These are phyloP conservation scores for Xylaria telfairii DNA, from an alignment of 495 filamentous ascomycete genomes.

Conservation along the genomic window DNA sequence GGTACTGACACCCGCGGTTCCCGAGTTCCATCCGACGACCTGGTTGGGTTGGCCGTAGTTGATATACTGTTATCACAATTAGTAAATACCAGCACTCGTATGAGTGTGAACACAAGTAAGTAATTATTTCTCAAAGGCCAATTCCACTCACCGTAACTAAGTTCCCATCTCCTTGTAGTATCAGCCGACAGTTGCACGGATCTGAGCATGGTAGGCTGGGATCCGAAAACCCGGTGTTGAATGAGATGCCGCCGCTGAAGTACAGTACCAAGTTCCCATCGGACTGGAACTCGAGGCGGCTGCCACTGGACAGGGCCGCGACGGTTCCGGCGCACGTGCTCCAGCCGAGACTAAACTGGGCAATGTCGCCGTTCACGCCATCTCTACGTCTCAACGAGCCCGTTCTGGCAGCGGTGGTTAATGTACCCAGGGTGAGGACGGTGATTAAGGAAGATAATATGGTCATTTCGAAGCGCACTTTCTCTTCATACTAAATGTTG, in stretches of 20 bases:
- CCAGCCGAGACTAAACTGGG: conserved; percentile 4
- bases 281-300: conserved; percentile 4
- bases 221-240: neutral
- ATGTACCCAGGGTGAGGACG: neutral
- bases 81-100: no score
- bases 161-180: neutral
- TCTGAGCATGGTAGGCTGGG: neutral
- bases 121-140: neutral
- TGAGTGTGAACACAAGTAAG: no score
- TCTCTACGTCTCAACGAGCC: neutral
- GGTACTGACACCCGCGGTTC: no score
- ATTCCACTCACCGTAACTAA: neutral
- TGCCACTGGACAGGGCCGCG: neutral
- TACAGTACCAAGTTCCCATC: neutral
- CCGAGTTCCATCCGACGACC: no score
- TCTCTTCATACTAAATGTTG: neutral
- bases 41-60: no score
- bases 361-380: neutral
- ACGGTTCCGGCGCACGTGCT: conserved; percentile 6
- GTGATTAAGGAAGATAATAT: neutral
- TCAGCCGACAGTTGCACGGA: neutral
- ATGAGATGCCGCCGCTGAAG: conserved; percentile 5
- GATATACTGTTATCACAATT: no score
- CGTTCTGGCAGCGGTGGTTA: neutral
- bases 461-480: neutral